Percentiles rank a stretch among this genome's conserved stretches.
These are phyloP conservation scores for Phalaenopsis aphrodite DNA, from an alignment of 106 monocot genomes.

Conservation along the genomic window DNA sequence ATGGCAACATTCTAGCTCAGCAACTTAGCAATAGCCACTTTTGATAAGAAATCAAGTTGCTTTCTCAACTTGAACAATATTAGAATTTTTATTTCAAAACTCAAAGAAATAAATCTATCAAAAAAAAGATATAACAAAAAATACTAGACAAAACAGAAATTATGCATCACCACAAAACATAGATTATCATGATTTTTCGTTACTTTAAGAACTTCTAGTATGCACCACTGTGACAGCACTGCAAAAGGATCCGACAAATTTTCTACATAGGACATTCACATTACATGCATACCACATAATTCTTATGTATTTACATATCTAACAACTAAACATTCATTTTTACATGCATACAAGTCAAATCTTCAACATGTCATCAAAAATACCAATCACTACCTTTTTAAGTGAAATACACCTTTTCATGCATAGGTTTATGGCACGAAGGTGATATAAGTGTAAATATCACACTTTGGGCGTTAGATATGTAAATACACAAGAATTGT, in stretches of 20 bases:
- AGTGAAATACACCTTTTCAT: no score
- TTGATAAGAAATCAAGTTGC: neutral
- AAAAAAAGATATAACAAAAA: neutral
- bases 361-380: no score
- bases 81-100: no score
- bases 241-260: neutral
- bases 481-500: no score
- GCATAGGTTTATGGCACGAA: no score
- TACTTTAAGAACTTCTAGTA: neutral
- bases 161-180: neutral
- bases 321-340: no score
- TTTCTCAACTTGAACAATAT: neutral
- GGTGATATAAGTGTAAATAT: no score
- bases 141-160: neutral
- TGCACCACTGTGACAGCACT: neutral
- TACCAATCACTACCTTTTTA: no score
- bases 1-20: neutral
- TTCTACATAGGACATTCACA: neutral
- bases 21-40: neutral
- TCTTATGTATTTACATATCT: no score
- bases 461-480: no score
- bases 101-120: neutral
- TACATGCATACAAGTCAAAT: no score
- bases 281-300: neutral
- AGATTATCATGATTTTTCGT: neutral